Base-by-base conservation (phyloP, 148 eudicot species). In the Vaccinium corymbosum region DNA sequence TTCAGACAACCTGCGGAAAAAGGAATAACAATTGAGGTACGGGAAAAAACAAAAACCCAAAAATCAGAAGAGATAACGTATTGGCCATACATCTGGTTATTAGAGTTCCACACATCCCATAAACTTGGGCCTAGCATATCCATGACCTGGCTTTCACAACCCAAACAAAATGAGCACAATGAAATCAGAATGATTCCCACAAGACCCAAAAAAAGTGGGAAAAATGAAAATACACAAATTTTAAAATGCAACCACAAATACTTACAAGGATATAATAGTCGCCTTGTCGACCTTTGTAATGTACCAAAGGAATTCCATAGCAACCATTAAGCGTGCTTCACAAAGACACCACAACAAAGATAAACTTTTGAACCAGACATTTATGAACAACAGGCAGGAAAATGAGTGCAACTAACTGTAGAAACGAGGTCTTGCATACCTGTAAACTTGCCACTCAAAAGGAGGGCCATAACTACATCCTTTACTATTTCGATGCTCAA, bases 281-380 rank as follows among this genome's bases (percentile, higher is more conserved):
- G 84, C 94, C 94, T 84, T 88, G 95, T 55, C 97, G 92, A 49
- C 97, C 97, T 90, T 92, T 94, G 86, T 88, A 82, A 85, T 94
- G 95, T 80, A 90, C 97, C 85, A 88, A 86, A 38, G 97, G 97
- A 86, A 94, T 81, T 85, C 97, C 97, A 80, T 92, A 94, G 79
- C 97, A 94, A 81, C 92, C 97, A 87, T 94, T 94, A 79, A 94
- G 86, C 81, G 92, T 89, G 90, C 97, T 94, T 85, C 79, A 85
- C 20, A 11, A 80, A 46, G 59, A 81, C 25, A 78, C 13, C 61
- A 75, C 57, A 35, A 62, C 62, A 14, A 48, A 50, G n/a, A 27
- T 50, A 56, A 25, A 52, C 11, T 38, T 78, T 19, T 27, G 32
- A 38, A 66, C 42, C 20, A 50, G n/a, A 42, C 46, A 48, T 13